phyloP scores from a whole-genome alignment of 805 yeast genomes.

The Saccharomycopsis vini region DNA sequence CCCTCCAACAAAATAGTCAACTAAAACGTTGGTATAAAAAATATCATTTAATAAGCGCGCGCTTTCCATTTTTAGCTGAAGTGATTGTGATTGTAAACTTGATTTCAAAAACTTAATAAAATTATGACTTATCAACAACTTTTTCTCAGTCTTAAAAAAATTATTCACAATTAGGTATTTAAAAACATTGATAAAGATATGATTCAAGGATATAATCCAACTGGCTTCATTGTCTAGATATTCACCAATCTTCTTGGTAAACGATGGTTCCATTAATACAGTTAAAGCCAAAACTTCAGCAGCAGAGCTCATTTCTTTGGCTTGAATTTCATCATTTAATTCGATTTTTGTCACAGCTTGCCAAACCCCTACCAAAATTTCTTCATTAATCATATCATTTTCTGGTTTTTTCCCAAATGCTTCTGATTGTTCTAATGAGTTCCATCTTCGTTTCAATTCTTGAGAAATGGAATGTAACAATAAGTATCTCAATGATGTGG shows the following conservation, averaged over 20 bases:
- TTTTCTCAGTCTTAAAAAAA: constrained; percentile 22
- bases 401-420: constrained; percentile 6
- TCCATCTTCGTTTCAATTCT: constrained; percentile 20
- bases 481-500: constrained; percentile 19
- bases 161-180: constrained; percentile 11
- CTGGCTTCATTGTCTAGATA: not conserved
- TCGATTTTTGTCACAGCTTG: constrained; percentile 5
- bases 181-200: constrained; percentile 8
- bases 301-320: constrained; percentile 20
- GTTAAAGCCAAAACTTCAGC: constrained; percentile 24
- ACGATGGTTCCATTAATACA: constrained; percentile 3
- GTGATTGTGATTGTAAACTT: constrained; percentile 26
- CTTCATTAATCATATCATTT: constrained; percentile 12
- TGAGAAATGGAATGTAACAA: constrained; percentile 27
- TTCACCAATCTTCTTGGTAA: not conserved
- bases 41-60: too few relatives aligned
- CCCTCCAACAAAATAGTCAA: constrained; percentile 37
- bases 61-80: too few relatives aligned
- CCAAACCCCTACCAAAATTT: constrained; percentile 6
- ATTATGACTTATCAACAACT: constrained; percentile 21
- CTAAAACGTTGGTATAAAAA: too few relatives aligned
- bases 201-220: constrained; percentile 2
- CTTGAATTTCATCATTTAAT: not conserved
- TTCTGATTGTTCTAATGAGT: constrained; percentile 17
- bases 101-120: constrained; percentile 21